Percentiles rank a stretch among this genome's conserved stretches.
Evolutionary conservation across 768 basidiomycete species (phyloP).

Genomic region (Infundibulicybe gibba): DNA sequence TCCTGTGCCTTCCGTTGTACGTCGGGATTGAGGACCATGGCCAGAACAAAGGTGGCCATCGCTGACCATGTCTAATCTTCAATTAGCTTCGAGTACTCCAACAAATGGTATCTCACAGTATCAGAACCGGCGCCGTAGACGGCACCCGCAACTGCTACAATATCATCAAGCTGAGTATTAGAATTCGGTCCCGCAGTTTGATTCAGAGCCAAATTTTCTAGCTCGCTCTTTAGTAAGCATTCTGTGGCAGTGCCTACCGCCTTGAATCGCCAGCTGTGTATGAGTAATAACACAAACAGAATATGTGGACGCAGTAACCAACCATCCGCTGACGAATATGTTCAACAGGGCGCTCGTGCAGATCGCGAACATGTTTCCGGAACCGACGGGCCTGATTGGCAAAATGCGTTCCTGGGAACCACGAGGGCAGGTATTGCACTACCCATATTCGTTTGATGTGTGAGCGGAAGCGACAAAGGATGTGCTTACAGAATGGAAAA

Average conservation of each 20-base stretch:
- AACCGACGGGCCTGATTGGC: slow-evolving; percentile 7
- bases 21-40: slow-evolving; percentile 22
- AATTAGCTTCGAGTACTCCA: background rate
- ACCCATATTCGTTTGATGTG: background rate
- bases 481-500: slow-evolving; percentile 13
- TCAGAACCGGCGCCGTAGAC: slow-evolving; percentile 12
- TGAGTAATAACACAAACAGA: background rate
- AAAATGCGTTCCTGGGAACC: slow-evolving; percentile 18
- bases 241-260: slow-evolving; percentile 9
- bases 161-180: slow-evolving; percentile 4
- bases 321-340: slow-evolving; percentile 12
- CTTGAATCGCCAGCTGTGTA: slow-evolving; percentile 5
- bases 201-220: slow-evolving; percentile 10
- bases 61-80: slow-evolving; percentile 13
- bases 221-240: slow-evolving; percentile 12
- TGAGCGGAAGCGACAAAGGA: background rate
- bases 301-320: background rate
- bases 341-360: slow-evolving; percentile 9
- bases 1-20: slow-evolving; percentile 19
- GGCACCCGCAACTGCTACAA: slow-evolving; percentile 6
- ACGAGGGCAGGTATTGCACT: slow-evolving; percentile 12
- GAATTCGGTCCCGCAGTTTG: background rate
- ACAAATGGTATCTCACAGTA: slow-evolving; percentile 6
- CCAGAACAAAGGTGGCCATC: slow-evolving; percentile 18
- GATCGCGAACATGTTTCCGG: slow-evolving; percentile 1